Base-by-base conservation (phyloP, 2,329 filamentous ascomycete species). In the Dothideomycetes sp. region DNA sequence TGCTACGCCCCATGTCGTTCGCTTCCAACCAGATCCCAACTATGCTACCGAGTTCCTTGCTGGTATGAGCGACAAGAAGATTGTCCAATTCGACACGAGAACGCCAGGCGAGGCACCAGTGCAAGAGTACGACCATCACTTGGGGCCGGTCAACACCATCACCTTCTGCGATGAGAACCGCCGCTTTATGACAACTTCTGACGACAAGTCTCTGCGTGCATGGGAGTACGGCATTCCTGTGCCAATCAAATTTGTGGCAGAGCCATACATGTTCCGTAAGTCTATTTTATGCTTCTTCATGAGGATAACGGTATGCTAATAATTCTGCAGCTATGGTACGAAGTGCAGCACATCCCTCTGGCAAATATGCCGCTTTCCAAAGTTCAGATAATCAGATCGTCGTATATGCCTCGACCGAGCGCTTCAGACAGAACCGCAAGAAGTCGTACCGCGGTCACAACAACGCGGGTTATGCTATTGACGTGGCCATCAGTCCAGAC, bases 211-310 rank as follows among this genome's bases (percentile, higher is more conserved):
- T 6, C 74, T 98, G 17, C 82, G 91, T 46, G 89, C 89, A 1
- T 98, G 93, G 93, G 93, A 98, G 64, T 96, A 94, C 68, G 86
- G 88, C 53, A 96, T 98, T 52, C 91, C 91, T 1, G 91, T 98
- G 0, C 91, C 91, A 0, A 96, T 98, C 71, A 96, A 95, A 61
- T 93, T 93, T 67, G 93, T 94, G 55, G 89, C 89, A 18, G 91
- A 98, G 60, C 87, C 89, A 2, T 38, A 28, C n/a, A n/a, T n/a
- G n/a, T n/a, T n/a, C n/a, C n/a, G n/a, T n/a, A n/a, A n/a, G n/a
- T n/a, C n/a, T n/a, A n/a, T n/a, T n/a, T n/a, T n/a, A n/a, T n/a
- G n/a, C n/a, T n/a, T n/a, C n/a, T n/a, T n/a, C n/a, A n/a, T n/a
- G n/a, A n/a, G n/a, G n/a, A n/a, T n/a, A n/a, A n/a, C n/a, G n/a